phyloP scores from a whole-genome alignment of 768 basidiomycete species.

The Solioccasus polychromus region DNA sequence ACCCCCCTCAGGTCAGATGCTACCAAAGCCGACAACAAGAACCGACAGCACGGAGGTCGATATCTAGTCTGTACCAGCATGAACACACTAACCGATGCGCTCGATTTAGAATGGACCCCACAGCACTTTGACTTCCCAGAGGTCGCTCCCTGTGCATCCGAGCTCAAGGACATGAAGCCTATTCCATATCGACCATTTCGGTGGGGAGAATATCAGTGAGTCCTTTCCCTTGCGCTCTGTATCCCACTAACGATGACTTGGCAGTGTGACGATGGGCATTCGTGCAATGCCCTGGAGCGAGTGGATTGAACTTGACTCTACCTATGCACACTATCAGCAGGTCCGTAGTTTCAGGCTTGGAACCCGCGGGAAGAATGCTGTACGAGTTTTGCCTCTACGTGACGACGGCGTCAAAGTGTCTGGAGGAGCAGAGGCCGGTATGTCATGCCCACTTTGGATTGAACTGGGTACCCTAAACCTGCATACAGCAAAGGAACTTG shows the following conservation, averaged over 20 bases:
- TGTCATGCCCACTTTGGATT: conserved; percentile 1
- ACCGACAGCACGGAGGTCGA: conserved; percentile 24
- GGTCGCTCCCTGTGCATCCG: conserved; percentile 38
- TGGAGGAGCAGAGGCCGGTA: conserved; percentile 32
- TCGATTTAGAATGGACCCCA: conserved; percentile 49
- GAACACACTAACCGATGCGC: background rate
- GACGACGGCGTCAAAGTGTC: conserved; percentile 38
- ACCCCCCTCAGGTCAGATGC: background rate
- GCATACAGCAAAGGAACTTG: conserved; percentile 57
- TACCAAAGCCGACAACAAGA: conserved; percentile 16
- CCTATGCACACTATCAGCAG: conserved; percentile 51
- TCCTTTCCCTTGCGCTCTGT: no score
- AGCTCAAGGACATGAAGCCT: conserved; percentile 46
- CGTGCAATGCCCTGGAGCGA: conserved; percentile 64
- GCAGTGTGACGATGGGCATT: conserved; percentile 68
- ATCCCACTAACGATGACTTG: conserved; percentile 8
- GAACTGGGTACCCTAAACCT: background rate
- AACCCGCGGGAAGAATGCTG: conserved; percentile 46
- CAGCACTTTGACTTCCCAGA: conserved; percentile 50
- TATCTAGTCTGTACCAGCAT: background rate
- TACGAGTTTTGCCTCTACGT: conserved; percentile 42
- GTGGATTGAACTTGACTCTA: conserved; percentile 71
- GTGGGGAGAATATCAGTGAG: conserved; percentile 62
- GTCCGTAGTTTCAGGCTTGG: conserved; percentile 54
- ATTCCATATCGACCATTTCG: conserved; percentile 65